These are phyloP conservation scores for Fusarium sp. DNA, from an alignment of 2,329 filamentous ascomycete genomes.

Conservation along the genomic window DNA sequence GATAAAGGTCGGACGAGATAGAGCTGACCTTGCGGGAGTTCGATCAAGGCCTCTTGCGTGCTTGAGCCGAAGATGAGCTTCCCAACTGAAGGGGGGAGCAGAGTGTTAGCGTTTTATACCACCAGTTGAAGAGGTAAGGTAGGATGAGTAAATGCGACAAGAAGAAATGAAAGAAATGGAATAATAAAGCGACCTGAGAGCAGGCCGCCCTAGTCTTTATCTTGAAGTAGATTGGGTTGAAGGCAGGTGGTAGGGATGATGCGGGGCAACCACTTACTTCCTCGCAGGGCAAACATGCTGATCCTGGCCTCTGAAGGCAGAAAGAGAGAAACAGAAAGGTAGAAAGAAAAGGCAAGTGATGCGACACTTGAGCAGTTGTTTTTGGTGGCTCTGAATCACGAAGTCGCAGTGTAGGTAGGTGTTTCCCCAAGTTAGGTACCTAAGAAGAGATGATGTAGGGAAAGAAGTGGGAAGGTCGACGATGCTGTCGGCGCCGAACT, in stretches of 20 bases:
- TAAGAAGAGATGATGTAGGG: conserved; percentile 4
- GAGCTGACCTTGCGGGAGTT: conserved; percentile 94
- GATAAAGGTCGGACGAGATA: conserved; percentile 96
- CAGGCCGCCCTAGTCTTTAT: conserved; percentile 16
- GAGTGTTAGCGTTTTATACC: conserved; percentile 32
- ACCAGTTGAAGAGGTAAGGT: not conserved
- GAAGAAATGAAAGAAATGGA: not conserved
- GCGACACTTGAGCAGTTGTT: conserved; percentile 3
- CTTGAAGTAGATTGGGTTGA: conserved; percentile 31
- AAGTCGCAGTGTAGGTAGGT: conserved; percentile 13
- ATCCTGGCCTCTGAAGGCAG: conserved; percentile 25
- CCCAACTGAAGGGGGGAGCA: conserved; percentile 70
- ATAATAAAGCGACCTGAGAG: conserved; percentile 14
- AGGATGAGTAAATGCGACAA: not conserved
- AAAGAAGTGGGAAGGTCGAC: conserved; percentile 24
- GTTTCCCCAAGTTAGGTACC: conserved; percentile 1
- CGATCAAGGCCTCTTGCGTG: conserved; percentile 92
- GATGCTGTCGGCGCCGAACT: conserved; percentile 37
- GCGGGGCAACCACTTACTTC: conserved; percentile 52
- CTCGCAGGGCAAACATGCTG: conserved; percentile 58
- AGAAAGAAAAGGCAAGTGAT: conserved; percentile 13
- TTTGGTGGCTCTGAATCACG: conserved; percentile 15
- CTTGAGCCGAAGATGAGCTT: conserved; percentile 91
- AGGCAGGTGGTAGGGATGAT: conserved; percentile 37
- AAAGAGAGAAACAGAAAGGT: conserved; percentile 9